Percentiles rank a stretch among this genome's conserved stretches.
Evolutionary conservation across 495 filamentous ascomycete genomes (phyloP).

Genomic region (Mycothermus thermophilus): DNA sequence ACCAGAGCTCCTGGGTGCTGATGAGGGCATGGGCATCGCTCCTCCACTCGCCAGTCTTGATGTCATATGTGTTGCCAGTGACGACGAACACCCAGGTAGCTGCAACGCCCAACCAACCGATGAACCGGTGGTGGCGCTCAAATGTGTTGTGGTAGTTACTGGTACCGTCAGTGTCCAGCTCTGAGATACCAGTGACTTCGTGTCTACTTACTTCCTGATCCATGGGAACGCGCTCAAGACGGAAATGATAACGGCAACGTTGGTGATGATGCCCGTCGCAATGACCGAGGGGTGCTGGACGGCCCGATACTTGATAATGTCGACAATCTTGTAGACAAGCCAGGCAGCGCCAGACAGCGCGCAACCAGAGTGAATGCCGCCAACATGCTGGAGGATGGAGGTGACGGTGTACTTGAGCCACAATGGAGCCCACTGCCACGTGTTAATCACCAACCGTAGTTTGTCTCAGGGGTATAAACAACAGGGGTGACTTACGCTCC

Average conservation of each 20-base stretch:
- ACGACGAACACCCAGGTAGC: slow-evolving; percentile 31
- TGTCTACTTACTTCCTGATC: slow-evolving; percentile 28
- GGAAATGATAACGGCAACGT: slow-evolving; percentile 28
- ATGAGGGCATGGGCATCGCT: slow-evolving; percentile 23
- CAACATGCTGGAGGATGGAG: slow-evolving; percentile 31
- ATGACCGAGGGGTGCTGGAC: slow-evolving; percentile 23
- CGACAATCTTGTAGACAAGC: slow-evolving; percentile 31
- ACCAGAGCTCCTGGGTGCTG: slow-evolving; percentile 32
- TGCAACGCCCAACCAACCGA: slow-evolving; percentile 32
- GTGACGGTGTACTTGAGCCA: slow-evolving; percentile 25
- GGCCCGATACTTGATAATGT: slow-evolving; percentile 22
- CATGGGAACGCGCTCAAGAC: slow-evolving; percentile 33
- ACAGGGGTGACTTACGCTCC: slow-evolving; percentile 19
- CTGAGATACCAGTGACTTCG: neutral
- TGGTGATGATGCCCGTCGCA: slow-evolving; percentile 29
- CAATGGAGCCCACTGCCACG: slow-evolving; percentile 29
- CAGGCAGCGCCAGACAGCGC: slow-evolving; percentile 30
- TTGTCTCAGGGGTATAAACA: slow-evolving; percentile 1
- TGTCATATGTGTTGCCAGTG: slow-evolving; percentile 27
- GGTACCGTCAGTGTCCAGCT: neutral
- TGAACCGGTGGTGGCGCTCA: slow-evolving; percentile 31
- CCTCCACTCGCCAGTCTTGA: slow-evolving; percentile 23
- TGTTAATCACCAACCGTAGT: slow-evolving; percentile 1
- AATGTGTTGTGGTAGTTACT: slow-evolving; percentile 28
- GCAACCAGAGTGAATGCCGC: slow-evolving; percentile 33